A percentile compares a stretch with the other conserved stretches of the same genome.
phyloP scores from a whole-genome alignment of 768 basidiomycete genomes.

The Rhizopogon rudus region DNA sequence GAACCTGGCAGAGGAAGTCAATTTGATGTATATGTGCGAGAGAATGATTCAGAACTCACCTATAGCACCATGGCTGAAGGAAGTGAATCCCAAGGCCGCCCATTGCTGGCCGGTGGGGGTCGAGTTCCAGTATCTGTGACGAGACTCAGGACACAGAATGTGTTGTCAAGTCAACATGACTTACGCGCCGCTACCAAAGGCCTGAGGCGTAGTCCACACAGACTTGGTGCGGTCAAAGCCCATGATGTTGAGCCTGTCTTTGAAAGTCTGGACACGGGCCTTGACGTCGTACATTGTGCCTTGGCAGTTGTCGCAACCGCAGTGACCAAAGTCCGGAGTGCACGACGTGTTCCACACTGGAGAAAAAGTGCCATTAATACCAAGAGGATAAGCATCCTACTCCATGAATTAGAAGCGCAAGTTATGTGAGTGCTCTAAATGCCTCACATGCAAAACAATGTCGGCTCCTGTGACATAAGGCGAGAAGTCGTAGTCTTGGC shows the following conservation, averaged over 20 bases:
- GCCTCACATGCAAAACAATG: constrained; percentile 63
- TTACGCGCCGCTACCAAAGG: constrained; percentile 52
- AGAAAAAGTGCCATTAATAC: constrained; percentile 61
- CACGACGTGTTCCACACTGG: constrained; percentile 56
- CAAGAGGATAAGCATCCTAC: constrained; percentile 26
- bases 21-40: neutral
- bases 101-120: constrained; percentile 25
- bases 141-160: neutral
- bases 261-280: constrained; percentile 60
- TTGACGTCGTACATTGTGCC: constrained; percentile 63
- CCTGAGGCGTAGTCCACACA: constrained; percentile 78
- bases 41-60: constrained; percentile 4
- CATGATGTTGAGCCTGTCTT: constrained; percentile 49
- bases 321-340: constrained; percentile 63
- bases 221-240: constrained; percentile 64
- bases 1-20: constrained; percentile 15
- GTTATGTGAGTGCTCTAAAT: constrained; percentile 28
- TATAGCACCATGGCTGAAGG: constrained; percentile 23
- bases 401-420: neutral
- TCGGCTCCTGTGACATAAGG: constrained; percentile 60
- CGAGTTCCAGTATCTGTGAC: constrained; percentile 20
- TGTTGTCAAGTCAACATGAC: neutral
- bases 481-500: constrained; percentile 56
- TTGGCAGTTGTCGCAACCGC: constrained; percentile 67
- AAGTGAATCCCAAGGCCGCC: constrained; percentile 18